Evolutionary conservation across 371 early-diverging fungal genomes (phyloP), one percentile per base, ranked within the genome.

Genomic region (Mucor velutinosus): DNA sequence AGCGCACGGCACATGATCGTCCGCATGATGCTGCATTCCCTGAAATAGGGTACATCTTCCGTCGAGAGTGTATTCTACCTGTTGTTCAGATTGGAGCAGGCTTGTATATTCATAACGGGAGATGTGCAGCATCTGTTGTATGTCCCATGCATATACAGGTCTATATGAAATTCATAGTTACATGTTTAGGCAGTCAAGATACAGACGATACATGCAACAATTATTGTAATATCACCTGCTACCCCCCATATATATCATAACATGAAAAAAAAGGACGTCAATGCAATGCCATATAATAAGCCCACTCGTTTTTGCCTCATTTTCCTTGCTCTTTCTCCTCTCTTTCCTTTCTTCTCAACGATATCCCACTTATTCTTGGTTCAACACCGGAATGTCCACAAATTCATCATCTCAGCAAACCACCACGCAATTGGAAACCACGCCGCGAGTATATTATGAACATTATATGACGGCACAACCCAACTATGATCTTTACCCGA

Each of bases 401-500:
- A 30, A 19, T 10, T 57, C 30, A 47, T 33, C 55, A 39, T 33
- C 56, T 39, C 25, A 41, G 47, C 33, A 37, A 15, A 65, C 62
- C 29, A 58, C 63, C 55, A 66, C 65, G 19, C 74, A 69, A 10
- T 70, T 75, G 55, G 81, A 81, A 63, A 78, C 76, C 7, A 78
- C 77, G n/a, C 77, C 79, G 15, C 63, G 74, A 56, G 72, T 65
- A 32, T 82, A 82, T 65, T 74, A 78, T 65, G 58, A 75, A 17
- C 60, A 82, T 62, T 82, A 76, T 66, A 76, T 47, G 43, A 65
- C 70, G 23, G 58, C 73, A 6, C 32, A 64, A n/a, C 76, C 78
- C 14, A 75, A 62, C 57, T 80, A 77, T 55, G 83, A 82, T 61
- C 65, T 82, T 1, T 82, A 82, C 58, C 83, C 83, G 30, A 58